phyloP scores from a whole-genome alignment of 2,329 filamentous ascomycete species.

The Pseudopithomyces maydicus region DNA sequence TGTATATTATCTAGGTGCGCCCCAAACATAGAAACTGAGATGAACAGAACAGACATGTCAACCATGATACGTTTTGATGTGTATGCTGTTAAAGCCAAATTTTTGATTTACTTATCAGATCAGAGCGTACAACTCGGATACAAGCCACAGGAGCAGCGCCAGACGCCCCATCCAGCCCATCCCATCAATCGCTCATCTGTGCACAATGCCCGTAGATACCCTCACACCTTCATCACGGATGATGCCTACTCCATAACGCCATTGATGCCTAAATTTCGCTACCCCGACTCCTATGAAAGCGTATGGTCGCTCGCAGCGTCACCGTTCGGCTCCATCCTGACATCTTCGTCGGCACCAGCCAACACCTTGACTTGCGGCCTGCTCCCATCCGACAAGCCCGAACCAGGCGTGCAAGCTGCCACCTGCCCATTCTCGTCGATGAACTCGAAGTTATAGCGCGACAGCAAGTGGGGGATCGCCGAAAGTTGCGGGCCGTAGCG shows the following conservation, averaged over 20 bases:
- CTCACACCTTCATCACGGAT: not conserved
- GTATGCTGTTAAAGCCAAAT: not conserved
- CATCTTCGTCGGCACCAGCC: conserved; percentile 41
- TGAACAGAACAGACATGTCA: too few relatives aligned
- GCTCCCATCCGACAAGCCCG: conserved; percentile 56
- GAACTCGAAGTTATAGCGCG: conserved; percentile 96
- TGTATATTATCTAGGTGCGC: too few relatives aligned
- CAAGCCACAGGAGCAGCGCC: not conserved
- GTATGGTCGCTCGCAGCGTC: conserved; percentile 43
- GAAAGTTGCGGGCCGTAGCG: conserved; percentile 95
- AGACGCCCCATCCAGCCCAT: not conserved
- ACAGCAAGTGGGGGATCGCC: conserved; percentile 92
- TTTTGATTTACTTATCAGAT: not conserved
- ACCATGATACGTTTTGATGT: not conserved
- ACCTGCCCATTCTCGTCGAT: conserved; percentile 91
- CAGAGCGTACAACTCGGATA: not conserved
- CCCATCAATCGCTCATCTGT: not conserved
- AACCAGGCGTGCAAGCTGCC: conserved; percentile 82
- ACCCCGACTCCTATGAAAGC: conserved; percentile 27
- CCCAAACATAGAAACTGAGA: too few relatives aligned
- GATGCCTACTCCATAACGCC: conserved; percentile 1
- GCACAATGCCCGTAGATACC: not conserved
- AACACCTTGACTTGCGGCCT: conserved; percentile 41
- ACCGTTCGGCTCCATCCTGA: conserved; percentile 45
- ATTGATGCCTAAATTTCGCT: not conserved